Percentiles rank a stretch among this genome's conserved stretches.
Conservation (phyloP, 1,284 basidiomycete species). For the Exobasidium rhododendri region DNA sequence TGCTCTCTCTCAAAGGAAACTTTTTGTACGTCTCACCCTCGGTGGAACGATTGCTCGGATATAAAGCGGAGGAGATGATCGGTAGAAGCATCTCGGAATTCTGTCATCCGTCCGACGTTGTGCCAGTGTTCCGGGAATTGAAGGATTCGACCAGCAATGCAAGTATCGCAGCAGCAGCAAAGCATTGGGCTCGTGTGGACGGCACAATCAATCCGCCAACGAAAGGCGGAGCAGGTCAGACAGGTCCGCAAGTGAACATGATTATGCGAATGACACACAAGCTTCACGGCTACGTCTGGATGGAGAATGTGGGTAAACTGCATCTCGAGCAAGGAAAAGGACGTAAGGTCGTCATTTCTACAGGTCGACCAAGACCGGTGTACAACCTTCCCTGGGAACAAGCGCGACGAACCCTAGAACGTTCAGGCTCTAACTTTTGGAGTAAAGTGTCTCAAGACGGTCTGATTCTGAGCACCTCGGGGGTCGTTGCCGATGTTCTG, state of each 20-base stretch:
- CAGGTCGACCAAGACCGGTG: constrained; percentile 38
- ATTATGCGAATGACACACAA: constrained; percentile 49
- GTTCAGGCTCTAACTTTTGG: constrained; percentile 39
- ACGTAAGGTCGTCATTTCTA: constrained; percentile 48
- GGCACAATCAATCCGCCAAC: constrained; percentile 42
- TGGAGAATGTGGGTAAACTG: constrained; percentile 46
- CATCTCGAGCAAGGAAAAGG: constrained; percentile 52
- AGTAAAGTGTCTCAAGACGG: constrained; percentile 43
- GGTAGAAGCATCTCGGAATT: constrained; percentile 73
- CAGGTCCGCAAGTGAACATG: constrained; percentile 45
- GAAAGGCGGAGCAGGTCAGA: constrained; percentile 49
- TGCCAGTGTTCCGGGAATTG: constrained; percentile 85
- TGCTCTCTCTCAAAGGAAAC: constrained; percentile 86
- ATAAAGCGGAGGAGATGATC: constrained; percentile 69
- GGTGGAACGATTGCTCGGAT: constrained; percentile 46
- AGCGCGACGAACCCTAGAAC: constrained; percentile 29
- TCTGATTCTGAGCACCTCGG: constrained; percentile 36
- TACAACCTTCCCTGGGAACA: constrained; percentile 46
- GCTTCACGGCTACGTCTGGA: constrained; percentile 39
- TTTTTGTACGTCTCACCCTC: constrained; percentile 80
- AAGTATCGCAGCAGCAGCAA: constrained; percentile 47
- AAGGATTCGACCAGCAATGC: constrained; percentile 67
- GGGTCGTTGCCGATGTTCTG: constrained; percentile 29
- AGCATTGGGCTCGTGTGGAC: constrained; percentile 31
- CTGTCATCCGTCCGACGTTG: constrained; percentile 82